Conservation (phyloP, 305 asterid genomes). For the Fraxinus angustifolia region DNA sequence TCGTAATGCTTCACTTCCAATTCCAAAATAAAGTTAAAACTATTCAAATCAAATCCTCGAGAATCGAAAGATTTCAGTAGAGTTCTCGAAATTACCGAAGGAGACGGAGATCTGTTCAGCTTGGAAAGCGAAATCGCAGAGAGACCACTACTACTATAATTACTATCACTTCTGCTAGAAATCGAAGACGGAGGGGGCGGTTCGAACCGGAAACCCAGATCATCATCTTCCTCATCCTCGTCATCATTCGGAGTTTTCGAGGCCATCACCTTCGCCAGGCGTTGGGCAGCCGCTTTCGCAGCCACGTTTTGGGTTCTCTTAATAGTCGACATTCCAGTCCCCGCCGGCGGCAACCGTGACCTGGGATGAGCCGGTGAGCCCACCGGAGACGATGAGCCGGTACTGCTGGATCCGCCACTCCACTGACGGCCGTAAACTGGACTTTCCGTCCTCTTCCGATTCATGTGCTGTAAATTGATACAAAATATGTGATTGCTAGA, state of each 20-base stretch:
- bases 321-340: conserved; percentile 76
- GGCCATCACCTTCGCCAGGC: conserved; percentile 94
- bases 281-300: conserved; percentile 95
- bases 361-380: conserved; percentile 97
- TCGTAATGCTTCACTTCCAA: neutral
- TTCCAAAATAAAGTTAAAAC: neutral
- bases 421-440: conserved; percentile 89
- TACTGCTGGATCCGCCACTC: conserved; percentile 97
- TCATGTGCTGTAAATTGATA: conserved; percentile 29
- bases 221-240: conserved; percentile 85
- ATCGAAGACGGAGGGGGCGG: conserved; percentile 38
- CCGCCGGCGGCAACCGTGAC: conserved; percentile 62
- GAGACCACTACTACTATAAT: conserved; percentile 42
- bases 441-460: conserved; percentile 80
- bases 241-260: conserved; percentile 53
- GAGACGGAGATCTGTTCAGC: conserved; percentile 90
- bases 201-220: conserved; percentile 67
- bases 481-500: neutral
- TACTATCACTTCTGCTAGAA: conserved; percentile 41
- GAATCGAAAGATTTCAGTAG: neutral
- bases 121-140: conserved; percentile 52
- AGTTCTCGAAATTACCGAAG: conserved; percentile 56
- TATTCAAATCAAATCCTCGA: neutral
- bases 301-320: conserved; percentile 90
- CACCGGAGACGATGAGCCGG: conserved; percentile 81